phyloP scores from a whole-genome alignment of 192 early-diverging fungal species.

The Helicostylum pulchrum region DNA sequence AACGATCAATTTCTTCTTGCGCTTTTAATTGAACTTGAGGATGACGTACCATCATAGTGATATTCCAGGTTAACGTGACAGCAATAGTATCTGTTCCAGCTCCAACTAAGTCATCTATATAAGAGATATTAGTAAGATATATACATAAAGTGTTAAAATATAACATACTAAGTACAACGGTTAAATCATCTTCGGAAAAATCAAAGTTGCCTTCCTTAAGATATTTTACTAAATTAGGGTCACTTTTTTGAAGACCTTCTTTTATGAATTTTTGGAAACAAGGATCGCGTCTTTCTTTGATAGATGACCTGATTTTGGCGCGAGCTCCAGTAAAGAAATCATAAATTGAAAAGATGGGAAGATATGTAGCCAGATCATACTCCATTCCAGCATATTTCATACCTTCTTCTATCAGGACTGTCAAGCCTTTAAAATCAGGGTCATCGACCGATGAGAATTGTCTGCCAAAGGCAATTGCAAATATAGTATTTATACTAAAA shows the following conservation, averaged over 20 bases:
- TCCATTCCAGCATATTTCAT: background rate
- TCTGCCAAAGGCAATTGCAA: background rate
- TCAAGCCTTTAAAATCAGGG: background rate
- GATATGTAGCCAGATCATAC: background rate
- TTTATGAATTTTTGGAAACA: background rate
- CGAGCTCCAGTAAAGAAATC: background rate
- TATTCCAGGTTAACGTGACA: background rate
- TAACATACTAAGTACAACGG: slow-evolving; percentile 4
- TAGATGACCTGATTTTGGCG: background rate
- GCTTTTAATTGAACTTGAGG: slow-evolving; percentile 4
- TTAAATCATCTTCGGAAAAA: background rate
- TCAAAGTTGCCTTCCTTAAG: background rate
- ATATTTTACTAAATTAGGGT: background rate
- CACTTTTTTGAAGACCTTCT: background rate
- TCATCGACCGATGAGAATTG: background rate
- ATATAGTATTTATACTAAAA: background rate
- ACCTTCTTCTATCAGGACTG: background rate
- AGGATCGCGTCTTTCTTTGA: background rate
- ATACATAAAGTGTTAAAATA: no score
- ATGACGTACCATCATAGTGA: background rate
- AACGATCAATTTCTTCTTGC: background rate
- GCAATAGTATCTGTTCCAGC: slow-evolving; percentile 1
- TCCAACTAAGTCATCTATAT: background rate
- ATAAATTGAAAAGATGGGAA: slow-evolving; percentile 8
- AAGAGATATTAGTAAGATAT: no score